Conservation (phyloP, 768 basidiomycete genomes). For the Boletus sp. region DNA sequence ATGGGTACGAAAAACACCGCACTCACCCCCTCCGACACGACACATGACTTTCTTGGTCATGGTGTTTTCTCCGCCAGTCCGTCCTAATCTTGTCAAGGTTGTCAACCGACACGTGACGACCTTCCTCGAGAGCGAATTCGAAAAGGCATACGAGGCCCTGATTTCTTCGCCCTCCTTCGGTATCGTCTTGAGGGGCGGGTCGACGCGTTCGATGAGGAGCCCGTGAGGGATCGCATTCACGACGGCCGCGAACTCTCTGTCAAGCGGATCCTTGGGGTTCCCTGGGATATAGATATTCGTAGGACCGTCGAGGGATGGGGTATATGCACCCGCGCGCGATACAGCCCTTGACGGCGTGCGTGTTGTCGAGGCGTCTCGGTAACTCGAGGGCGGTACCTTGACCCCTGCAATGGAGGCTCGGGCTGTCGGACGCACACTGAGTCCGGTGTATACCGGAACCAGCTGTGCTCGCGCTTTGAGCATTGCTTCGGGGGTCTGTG, state of each 20-base stretch:
- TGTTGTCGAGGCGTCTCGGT: conserved; percentile 53
- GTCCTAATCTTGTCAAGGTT: conserved; percentile 62
- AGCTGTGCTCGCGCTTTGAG: conserved; percentile 60
- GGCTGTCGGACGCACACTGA: conserved; percentile 37
- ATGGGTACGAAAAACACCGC: neutral
- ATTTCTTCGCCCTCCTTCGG: conserved; percentile 77
- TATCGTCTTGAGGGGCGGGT: conserved; percentile 63
- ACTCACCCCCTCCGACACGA: conserved; percentile 80
- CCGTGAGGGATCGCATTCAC: conserved; percentile 78
- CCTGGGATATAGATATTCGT: conserved; percentile 61
- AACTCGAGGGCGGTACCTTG: conserved; percentile 73
- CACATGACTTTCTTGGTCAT: conserved; percentile 86
- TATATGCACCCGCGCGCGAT: conserved; percentile 63
- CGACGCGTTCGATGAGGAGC: conserved; percentile 73
- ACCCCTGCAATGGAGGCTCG: conserved; percentile 36
- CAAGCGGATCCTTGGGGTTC: conserved; percentile 76
- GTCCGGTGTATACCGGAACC: conserved; percentile 49
- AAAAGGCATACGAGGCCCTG: conserved; percentile 80
- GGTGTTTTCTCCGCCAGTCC: conserved; percentile 36
- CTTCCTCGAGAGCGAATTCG: conserved; percentile 69
- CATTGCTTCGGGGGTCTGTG: conserved; percentile 68
- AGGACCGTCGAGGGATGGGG: conserved; percentile 53
- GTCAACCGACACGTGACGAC: conserved; percentile 77
- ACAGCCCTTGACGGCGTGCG: conserved; percentile 62
- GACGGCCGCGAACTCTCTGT: conserved; percentile 69